A percentile compares a stretch with the other conserved stretches of the same genome.
phyloP scores from a whole-genome alignment of 2,329 filamentous ascomycete species.

The Colletotrichum costaricense region DNA sequence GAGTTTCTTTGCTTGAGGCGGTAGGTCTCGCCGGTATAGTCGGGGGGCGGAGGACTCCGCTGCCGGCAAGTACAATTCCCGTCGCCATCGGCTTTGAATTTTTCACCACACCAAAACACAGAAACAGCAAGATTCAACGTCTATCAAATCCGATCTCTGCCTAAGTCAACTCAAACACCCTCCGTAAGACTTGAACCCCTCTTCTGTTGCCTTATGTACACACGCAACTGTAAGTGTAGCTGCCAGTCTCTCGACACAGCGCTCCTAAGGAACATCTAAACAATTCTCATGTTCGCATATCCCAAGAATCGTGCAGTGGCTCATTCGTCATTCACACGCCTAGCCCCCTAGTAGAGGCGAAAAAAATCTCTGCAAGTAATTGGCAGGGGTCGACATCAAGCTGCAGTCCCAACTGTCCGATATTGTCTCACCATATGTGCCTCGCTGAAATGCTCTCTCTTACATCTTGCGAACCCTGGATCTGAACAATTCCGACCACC shows the following conservation, averaged over 20 bases:
- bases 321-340: neutral
- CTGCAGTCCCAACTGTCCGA: neutral
- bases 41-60: neutral
- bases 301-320: neutral
- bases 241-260: neutral
- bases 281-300: neutral
- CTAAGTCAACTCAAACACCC: neutral
- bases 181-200: neutral
- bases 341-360: neutral
- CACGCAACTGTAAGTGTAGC: neutral
- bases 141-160: neutral
- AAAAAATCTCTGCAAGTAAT: neutral
- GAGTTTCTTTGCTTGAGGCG: neutral
- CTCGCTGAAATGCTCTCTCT: conserved; percentile 13
- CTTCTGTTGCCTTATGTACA: neutral
- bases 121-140: neutral
- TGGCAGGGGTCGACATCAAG: neutral
- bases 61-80: neutral
- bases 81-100: neutral
- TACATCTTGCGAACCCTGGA: neutral
- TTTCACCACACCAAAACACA: neutral
- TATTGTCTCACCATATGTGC: neutral
- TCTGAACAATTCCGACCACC: neutral
- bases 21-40: conserved; percentile 1
- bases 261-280: neutral